These are phyloP conservation scores for Rhizoclosmatium sp. DNA, from an alignment of 192 early-diverging fungal genomes.

Conservation along the genomic window DNA sequence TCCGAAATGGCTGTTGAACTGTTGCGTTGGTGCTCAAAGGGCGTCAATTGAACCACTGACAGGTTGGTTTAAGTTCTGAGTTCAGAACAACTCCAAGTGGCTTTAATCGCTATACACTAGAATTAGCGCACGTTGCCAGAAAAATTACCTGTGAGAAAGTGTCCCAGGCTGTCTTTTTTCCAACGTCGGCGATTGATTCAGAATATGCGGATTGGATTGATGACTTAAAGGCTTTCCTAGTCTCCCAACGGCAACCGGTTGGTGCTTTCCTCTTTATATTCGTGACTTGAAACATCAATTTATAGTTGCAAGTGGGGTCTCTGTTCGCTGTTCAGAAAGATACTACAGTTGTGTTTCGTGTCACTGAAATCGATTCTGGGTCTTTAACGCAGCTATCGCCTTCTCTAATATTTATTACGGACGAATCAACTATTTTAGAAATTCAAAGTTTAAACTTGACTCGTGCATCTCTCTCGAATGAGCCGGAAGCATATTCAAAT, in stretches of 20 bases:
- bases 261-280: background rate
- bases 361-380: background rate
- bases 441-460: too few species aligned
- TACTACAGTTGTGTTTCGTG: slow-evolving; percentile 6
- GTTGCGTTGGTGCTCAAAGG: background rate
- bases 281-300: background rate
- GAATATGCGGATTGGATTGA: slow-evolving; percentile 5
- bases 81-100: too few species aligned
- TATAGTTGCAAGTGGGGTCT: background rate
- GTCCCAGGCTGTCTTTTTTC: background rate
- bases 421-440: too few species aligned
- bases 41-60: too few species aligned
- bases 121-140: background rate
- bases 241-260: background rate
- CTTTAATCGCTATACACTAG: background rate
- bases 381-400: too few species aligned
- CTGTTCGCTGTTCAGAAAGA: background rate
- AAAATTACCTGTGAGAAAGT: background rate
- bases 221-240: background rate
- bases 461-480: too few species aligned
- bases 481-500: too few species aligned
- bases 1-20: background rate
- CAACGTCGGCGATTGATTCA: background rate
- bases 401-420: too few species aligned
- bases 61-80: too few species aligned